Percentiles rank a stretch among this genome's conserved stretches.
Conservation (phyloP, 2,329 filamentous ascomycete genomes). For the Hirsutella minnesotensis region DNA sequence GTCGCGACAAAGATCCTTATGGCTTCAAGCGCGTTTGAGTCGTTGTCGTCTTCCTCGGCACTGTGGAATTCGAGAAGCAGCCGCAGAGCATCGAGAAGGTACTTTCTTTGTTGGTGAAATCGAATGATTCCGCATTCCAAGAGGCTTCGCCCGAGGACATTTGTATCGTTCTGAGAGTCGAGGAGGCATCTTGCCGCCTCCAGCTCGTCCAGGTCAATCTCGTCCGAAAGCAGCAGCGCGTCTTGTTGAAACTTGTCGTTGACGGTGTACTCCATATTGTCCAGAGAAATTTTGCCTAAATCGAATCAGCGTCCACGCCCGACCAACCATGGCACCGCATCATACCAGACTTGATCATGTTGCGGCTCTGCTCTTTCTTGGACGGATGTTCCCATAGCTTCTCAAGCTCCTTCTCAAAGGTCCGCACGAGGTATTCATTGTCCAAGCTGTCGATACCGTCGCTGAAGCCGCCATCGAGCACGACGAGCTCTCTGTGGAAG, state of each 20-base stretch:
- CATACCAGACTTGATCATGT: slow-evolving; percentile 56
- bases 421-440: slow-evolving; percentile 55
- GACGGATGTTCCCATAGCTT: slow-evolving; percentile 61
- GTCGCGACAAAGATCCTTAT: slow-evolving; percentile 23
- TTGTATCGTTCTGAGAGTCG: slow-evolving; percentile 57
- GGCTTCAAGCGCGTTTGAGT: slow-evolving; percentile 17
- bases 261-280: slow-evolving; percentile 63
- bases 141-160: slow-evolving; percentile 57
- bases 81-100: slow-evolving; percentile 71
- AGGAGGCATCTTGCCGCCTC: slow-evolving; percentile 69
- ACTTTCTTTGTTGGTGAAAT: slow-evolving; percentile 78
- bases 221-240: slow-evolving; percentile 71
- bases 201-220: slow-evolving; percentile 80
- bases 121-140: slow-evolving; percentile 72
- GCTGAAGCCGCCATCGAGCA: slow-evolving; percentile 56
- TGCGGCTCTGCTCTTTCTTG: slow-evolving; percentile 65
- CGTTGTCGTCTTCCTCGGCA: slow-evolving; percentile 40
- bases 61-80: slow-evolving; percentile 60
- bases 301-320: not conserved
- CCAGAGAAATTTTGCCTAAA: slow-evolving; percentile 63
- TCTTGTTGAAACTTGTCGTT: slow-evolving; percentile 83
- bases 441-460: slow-evolving; percentile 54
- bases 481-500: slow-evolving; percentile 75
- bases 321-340: slow-evolving; percentile 1
- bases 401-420: slow-evolving; percentile 62